Evolutionary conservation across 768 basidiomycete genomes (phyloP), one percentile per base, ranked within the genome.

Genomic region (Lactarius psammicola): DNA sequence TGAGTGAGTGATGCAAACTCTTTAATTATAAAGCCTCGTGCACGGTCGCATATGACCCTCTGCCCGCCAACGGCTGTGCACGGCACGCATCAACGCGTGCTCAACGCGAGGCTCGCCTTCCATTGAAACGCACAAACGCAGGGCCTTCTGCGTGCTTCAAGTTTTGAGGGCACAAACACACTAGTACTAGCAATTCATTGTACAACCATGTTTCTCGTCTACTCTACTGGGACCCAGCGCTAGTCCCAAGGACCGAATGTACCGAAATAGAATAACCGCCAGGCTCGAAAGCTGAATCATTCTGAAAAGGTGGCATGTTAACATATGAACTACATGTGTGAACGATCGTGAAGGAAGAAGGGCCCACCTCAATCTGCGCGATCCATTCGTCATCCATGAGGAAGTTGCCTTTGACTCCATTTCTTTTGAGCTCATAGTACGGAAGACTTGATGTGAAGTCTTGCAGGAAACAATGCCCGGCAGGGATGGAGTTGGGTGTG

Each of bases 381-480:
- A 59, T 59, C 61, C 61, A 63, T 55, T 62, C 61, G 26, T 66
- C 61, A 23, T 63, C 65, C 51, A 66, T 66, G 38, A 59, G 9
- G 10, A 66, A 15, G 26, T 28, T 26, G 23, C 56, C 38, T 23
- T 30, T 36, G 18, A 23, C 23, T 15, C 40, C 65, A 9, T 10
- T 42, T 44, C 49, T 62, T 38, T 40, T 57, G 38, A 62, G 56
- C 20, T 58, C 65, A n/a, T 42, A 61, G 51, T 55, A 66, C 26
- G 65, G 61, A 38, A 66, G 61, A 26, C 40, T 36, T 17, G 65
- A 62, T 18, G 40, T 33, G 9, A 66, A 10, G 31, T 62, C 60
- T 15, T 31, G 30, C 30, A 40, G 6, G 49, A 66, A 66, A 66
- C 28, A 57, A 17, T 3, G 10, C 46, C 65, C 59, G 26, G 59